These are phyloP conservation scores for Phytophthora citrophthora DNA, from an alignment of 352 stramenopile genomes.

Conservation along the genomic window DNA sequence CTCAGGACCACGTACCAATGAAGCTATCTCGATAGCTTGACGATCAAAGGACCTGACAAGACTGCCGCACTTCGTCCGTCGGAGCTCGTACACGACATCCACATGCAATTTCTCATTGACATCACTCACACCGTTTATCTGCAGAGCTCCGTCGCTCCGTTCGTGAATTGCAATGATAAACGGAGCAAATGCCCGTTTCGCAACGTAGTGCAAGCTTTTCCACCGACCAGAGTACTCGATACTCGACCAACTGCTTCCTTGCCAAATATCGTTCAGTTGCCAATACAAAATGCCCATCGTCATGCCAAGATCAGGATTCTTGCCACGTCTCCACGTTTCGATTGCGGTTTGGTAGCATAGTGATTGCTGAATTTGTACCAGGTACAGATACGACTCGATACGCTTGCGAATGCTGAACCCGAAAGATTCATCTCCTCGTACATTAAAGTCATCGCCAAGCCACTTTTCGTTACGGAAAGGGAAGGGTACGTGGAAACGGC, in stretches of 20 bases:
- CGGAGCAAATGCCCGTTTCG: slow-evolving; percentile 72
- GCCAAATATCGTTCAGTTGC: slow-evolving; percentile 91
- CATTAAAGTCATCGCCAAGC: slow-evolving; percentile 37
- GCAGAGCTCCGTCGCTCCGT: slow-evolving; percentile 27
- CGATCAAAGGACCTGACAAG: slow-evolving; percentile 49
- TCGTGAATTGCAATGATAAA: slow-evolving; percentile 60
- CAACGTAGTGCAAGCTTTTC: slow-evolving; percentile 85
- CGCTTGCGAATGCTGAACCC: slow-evolving; percentile 50
- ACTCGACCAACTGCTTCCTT: slow-evolving; percentile 87
- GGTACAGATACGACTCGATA: slow-evolving; percentile 71
- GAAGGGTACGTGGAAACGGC: slow-evolving; percentile 76
- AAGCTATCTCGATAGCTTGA: slow-evolving; percentile 28
- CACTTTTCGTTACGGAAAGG: slow-evolving; percentile 66
- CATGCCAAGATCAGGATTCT: slow-evolving; percentile 49
- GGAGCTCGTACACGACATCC: slow-evolving; percentile 52
- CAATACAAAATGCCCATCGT: slow-evolving; percentile 89
- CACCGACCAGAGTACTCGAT: slow-evolving; percentile 82
- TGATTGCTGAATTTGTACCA: slow-evolving; percentile 81
- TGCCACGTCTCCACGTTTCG: slow-evolving; percentile 69
- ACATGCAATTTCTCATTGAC: slow-evolving; percentile 39
- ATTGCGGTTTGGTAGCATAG: slow-evolving; percentile 85
- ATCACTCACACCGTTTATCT: slow-evolving; percentile 60
- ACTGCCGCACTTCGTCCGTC: slow-evolving; percentile 41
- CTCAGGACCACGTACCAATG: slow-evolving; percentile 40
- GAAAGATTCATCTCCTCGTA: slow-evolving; percentile 27